Evolutionary conservation across 2,329 filamentous ascomycete genomes (phyloP).

Genomic region (Dothistroma pini): DNA sequence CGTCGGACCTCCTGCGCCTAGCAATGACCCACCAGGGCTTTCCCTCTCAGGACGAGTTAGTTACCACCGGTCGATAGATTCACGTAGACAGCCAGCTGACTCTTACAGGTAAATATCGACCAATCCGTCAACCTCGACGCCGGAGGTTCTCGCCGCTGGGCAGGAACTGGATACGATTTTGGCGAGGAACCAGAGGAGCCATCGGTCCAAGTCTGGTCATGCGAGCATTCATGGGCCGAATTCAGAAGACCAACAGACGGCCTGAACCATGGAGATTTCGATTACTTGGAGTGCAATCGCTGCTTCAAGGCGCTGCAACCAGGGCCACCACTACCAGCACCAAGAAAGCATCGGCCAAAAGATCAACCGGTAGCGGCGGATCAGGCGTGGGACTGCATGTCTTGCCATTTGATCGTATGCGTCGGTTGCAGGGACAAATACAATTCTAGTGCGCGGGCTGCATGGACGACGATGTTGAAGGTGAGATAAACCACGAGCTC

Average conservation of each 20-base stretch:
- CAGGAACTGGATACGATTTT: constrained; percentile 31
- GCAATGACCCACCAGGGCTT: not conserved
- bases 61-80: not conserved
- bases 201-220: constrained; percentile 26
- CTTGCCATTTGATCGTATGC: constrained; percentile 9
- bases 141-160: constrained; percentile 34
- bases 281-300: constrained; percentile 10
- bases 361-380: not conserved
- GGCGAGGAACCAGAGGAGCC: constrained; percentile 36
- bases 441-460: not conserved
- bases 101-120: not conserved
- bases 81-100: not conserved
- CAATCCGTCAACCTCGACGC: constrained; percentile 35
- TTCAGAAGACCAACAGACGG: constrained; percentile 10
- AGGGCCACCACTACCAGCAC: not conserved
- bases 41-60: not conserved
- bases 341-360: not conserved
- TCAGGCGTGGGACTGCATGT: constrained; percentile 8
- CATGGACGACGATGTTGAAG: too few relatives aligned
- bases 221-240: constrained; percentile 22
- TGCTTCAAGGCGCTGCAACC: constrained; percentile 5
- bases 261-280: constrained; percentile 19
- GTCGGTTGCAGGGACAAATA: constrained; percentile 6
- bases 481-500: too few relatives aligned
- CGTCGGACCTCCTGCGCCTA: not conserved